These are phyloP conservation scores for Echinochloa phyllopogon DNA, from an alignment of 176 grass and related monocot species.

Conservation along the genomic window DNA sequence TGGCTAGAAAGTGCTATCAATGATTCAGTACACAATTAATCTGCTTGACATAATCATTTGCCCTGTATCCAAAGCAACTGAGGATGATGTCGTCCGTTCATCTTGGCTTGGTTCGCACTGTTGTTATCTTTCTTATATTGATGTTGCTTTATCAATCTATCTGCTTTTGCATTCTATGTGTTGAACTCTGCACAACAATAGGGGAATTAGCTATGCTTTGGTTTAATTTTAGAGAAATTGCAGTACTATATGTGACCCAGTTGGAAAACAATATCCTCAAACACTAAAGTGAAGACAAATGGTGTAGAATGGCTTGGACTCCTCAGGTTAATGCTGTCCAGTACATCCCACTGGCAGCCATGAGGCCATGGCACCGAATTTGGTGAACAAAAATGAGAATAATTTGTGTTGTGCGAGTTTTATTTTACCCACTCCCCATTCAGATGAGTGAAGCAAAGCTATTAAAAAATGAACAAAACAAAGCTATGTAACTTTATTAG, in stretches of 20 bases:
- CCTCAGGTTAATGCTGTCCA: neutral
- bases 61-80: neutral
- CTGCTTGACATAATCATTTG: neutral
- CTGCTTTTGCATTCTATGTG: neutral
- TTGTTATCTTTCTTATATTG: neutral
- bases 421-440: neutral
- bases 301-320: neutral
- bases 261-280: neutral
- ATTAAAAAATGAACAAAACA: neutral
- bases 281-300: neutral
- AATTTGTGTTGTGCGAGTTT: neutral
- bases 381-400: neutral
- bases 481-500: neutral
- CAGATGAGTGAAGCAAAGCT: constrained; percentile 2
- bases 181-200: neutral
- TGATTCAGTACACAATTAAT: neutral
- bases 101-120: neutral
- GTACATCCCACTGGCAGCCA: neutral
- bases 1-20: neutral
- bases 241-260: neutral
- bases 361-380: neutral
- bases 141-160: neutral
- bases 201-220: neutral
- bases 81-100: neutral
- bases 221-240: neutral